Percentiles rank a stretch among this genome's conserved stretches.
phyloP scores from a whole-genome alignment of 495 filamentous ascomycete species.

The Aspergillus sparsus region DNA sequence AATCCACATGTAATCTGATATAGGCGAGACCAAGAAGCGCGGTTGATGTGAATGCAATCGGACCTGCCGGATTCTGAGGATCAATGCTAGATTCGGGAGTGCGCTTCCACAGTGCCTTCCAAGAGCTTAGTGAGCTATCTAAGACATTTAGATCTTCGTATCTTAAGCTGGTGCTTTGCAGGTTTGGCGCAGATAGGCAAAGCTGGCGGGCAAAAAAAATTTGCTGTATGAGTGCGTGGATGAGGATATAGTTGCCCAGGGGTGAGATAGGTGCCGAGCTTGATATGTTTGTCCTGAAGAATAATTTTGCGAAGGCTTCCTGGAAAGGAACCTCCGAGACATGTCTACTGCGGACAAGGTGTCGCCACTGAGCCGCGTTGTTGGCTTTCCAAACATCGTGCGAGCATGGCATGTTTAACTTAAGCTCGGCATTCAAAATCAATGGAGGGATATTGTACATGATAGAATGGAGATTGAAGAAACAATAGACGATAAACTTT shows the following conservation, averaged over 20 bases:
- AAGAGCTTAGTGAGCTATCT: constrained; percentile 49
- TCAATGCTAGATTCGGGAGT: constrained; percentile 56
- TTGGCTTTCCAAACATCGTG: constrained; percentile 55
- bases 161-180: constrained; percentile 47
- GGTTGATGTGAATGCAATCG: constrained; percentile 56
- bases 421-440: constrained; percentile 51
- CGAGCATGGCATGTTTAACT: constrained; percentile 51
- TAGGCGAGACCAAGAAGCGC: constrained; percentile 56
- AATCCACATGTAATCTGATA: constrained; percentile 52
- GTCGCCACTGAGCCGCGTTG: constrained; percentile 49
- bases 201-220: constrained; percentile 55
- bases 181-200: constrained; percentile 45
- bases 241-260: constrained; percentile 55
- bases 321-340: constrained; percentile 47
- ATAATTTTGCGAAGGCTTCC: constrained; percentile 51
- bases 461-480: constrained; percentile 57
- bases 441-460: constrained; percentile 57
- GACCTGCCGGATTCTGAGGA: constrained; percentile 53
- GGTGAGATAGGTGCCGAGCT: constrained; percentile 53
- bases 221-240: constrained; percentile 55
- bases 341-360: constrained; percentile 39
- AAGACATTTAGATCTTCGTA: constrained; percentile 45
- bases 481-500: constrained; percentile 55
- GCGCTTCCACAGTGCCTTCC: constrained; percentile 55
- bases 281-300: constrained; percentile 43